Evolutionary conservation across 805 yeast genomes (phyloP).

Genomic region (Zygoascus flipseniorum): DNA sequence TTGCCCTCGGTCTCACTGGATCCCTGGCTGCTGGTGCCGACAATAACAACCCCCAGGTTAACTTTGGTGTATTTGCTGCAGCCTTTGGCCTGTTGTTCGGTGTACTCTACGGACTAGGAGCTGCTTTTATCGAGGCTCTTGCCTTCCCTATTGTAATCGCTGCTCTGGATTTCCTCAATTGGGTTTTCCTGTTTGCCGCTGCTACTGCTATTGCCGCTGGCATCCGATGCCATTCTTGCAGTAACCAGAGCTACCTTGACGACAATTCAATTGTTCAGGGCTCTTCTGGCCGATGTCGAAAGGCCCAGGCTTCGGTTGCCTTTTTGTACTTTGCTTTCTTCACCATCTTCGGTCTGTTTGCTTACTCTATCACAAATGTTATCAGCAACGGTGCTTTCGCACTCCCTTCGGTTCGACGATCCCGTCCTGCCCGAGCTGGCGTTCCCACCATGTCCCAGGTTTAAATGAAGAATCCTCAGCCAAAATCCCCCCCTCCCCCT

Average conservation of each 20-base stretch:
- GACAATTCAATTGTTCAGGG: conserved; percentile 68
- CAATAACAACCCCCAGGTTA: conserved; percentile 61
- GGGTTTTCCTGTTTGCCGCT: conserved; percentile 88
- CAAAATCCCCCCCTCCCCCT: too few species aligned
- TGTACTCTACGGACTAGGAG: conserved; percentile 67
- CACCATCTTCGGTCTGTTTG: conserved; percentile 57
- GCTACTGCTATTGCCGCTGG: conserved; percentile 93
- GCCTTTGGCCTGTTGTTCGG: conserved; percentile 80
- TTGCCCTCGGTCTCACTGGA: conserved; percentile 81
- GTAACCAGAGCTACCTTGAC: conserved; percentile 55
- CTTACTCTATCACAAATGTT: conserved; percentile 40
- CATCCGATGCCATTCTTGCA: conserved; percentile 79
- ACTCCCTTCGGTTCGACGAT: conserved; percentile 38
- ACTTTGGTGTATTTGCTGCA: conserved; percentile 78
- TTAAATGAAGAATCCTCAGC: conserved; percentile 30
- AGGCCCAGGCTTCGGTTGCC: conserved; percentile 80
- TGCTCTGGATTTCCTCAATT: conserved; percentile 74
- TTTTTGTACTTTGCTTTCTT: conserved; percentile 80
- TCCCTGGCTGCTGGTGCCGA: conserved; percentile 59
- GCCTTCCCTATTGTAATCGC: conserved; percentile 83
- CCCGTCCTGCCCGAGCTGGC: conserved; percentile 60
- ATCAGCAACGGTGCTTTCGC: conserved; percentile 53
- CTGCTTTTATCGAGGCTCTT: conserved; percentile 66
- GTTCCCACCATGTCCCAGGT: conserved; percentile 88
- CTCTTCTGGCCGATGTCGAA: conserved; percentile 78